Percentiles rank a stretch among this genome's conserved stretches.
Evolutionary conservation across 2,329 filamentous ascomycete species (phyloP).

Genomic region (Ilyonectria sp.): DNA sequence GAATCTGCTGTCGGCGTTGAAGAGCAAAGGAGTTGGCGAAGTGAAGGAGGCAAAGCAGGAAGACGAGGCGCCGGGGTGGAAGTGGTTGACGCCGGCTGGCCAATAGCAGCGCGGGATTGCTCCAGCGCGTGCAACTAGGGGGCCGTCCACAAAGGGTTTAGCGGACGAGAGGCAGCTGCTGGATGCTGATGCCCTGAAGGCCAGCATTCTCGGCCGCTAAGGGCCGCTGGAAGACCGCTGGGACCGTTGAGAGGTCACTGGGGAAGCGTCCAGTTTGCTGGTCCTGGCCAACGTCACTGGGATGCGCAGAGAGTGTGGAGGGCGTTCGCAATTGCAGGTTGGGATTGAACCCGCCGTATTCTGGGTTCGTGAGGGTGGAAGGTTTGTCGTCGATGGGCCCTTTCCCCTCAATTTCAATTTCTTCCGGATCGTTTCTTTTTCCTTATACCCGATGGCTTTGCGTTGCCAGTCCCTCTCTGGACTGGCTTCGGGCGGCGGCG

Average conservation of each 20-base stretch:
- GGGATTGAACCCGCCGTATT: slow-evolving; percentile 1
- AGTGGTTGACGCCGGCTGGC: slow-evolving; percentile 36
- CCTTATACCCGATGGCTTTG: not conserved
- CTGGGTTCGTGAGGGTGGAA: not conserved
- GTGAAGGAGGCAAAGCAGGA: slow-evolving; percentile 42
- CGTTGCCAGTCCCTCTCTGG: slow-evolving; percentile 1
- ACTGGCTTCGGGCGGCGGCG: not conserved
- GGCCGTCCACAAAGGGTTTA: slow-evolving; percentile 27
- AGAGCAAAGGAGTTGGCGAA: slow-evolving; percentile 41
- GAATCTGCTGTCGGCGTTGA: slow-evolving; percentile 44
- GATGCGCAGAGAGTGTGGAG: not conserved
- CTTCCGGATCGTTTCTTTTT: slow-evolving; percentile 15
- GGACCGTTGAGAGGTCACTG: slow-evolving; percentile 7
- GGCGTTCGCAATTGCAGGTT: not conserved
- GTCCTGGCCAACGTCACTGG: slow-evolving; percentile 8
- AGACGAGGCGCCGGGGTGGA: slow-evolving; percentile 26
- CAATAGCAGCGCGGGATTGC: slow-evolving; percentile 36
- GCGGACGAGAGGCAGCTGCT: slow-evolving; percentile 35
- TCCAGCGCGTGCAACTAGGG: slow-evolving; percentile 12
- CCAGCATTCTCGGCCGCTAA: slow-evolving; percentile 40
- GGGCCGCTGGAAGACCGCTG: slow-evolving; percentile 21
- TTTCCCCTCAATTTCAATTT: slow-evolving; percentile 8
- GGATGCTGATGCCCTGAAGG: slow-evolving; percentile 37
- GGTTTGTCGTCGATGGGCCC: not conserved
- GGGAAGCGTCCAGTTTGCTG: slow-evolving; percentile 1